phyloP scores from a whole-genome alignment of 768 basidiomycete genomes.

The Collybiopsis luxurians region DNA sequence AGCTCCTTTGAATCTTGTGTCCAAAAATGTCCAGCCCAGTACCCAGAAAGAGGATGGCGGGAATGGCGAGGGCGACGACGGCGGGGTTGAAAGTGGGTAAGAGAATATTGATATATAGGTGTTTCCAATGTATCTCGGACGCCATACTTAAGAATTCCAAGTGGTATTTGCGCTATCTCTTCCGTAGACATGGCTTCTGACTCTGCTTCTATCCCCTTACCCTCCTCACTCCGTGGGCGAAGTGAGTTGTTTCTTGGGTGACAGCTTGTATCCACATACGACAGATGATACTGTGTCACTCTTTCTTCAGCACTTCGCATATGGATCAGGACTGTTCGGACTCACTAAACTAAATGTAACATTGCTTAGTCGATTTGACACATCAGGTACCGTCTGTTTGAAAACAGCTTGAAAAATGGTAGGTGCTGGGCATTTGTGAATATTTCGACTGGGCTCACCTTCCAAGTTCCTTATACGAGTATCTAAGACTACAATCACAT shows the following conservation, averaged over 20 bases:
- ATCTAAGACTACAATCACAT: too few relatives aligned
- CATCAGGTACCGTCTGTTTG: slow-evolving; percentile 17
- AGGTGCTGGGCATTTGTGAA: too few relatives aligned
- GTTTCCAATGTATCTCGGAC: background rate
- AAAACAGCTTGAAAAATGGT: slow-evolving; percentile 17
- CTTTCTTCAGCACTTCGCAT: background rate
- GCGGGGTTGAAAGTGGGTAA: background rate
- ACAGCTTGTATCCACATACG: background rate
- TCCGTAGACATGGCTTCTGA: too few relatives aligned
- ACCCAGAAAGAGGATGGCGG: background rate
- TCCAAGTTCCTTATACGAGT: too few relatives aligned
- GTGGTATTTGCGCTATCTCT: background rate
- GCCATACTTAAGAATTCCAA: background rate
- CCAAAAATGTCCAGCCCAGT: background rate
- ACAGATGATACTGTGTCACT: background rate
- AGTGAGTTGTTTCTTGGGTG: background rate
- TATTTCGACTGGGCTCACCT: too few relatives aligned
- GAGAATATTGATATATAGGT: background rate
- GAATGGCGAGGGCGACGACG: background rate
- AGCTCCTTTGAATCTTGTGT: background rate
- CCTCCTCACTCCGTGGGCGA: background rate
- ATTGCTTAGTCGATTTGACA: slow-evolving; percentile 11
- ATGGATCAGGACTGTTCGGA: background rate
- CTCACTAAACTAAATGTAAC: slow-evolving; percentile 19
- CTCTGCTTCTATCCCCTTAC: background rate